Base-by-base conservation (phyloP, 2,329 filamentous ascomycete species). In the Pyrenophora seminiperda region DNA sequence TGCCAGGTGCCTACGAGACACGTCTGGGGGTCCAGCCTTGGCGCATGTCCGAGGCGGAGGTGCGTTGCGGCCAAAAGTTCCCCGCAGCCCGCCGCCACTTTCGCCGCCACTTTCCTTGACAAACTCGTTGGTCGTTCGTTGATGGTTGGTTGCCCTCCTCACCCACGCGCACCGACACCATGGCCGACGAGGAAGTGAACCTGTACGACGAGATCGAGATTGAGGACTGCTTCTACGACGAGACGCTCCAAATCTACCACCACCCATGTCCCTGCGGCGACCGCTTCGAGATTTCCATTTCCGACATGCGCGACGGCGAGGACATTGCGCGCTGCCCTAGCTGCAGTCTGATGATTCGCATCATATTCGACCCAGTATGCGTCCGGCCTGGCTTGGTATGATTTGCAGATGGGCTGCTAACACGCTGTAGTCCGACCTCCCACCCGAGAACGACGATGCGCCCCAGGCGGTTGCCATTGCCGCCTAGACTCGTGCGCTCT, bases 141-240 rank as follows among this genome's bases (percentile, higher is more conserved):
- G n/a, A n/a, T 37, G 34, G 37, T 18, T 27, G 11, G 29, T 40
- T 41, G 17, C 19, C 33, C 7, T 39, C 9, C 39, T 29, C 43
- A 22, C 22, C 20, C 43, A 17, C 45, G 15, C 39, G 29, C 31
- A 42, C 38, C 14, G 18, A 15, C 41, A 47, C 33, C 51, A 72
- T 72, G 69, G 65, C 66, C 37, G 70, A 72, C 62, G 68, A 68
- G 32, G 68, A 71, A n/a, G 15, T 66, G 10, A 85, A 88, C 62
- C 89, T 96, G 67, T 97, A 97, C 80, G 93, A 97, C 70, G 93
- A 97, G 75, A 92, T 97, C 75, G 93, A 97, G 74, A 97, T 97
- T 78, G 93, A 97, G 75, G 94, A 99, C 76, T 71, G 68, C 54
- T 90, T 96, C 72, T 97, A 97, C 79, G 93, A 97, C 70, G 93